Base-by-base conservation (phyloP, 257 asterid species). In the Striga asiatica region DNA sequence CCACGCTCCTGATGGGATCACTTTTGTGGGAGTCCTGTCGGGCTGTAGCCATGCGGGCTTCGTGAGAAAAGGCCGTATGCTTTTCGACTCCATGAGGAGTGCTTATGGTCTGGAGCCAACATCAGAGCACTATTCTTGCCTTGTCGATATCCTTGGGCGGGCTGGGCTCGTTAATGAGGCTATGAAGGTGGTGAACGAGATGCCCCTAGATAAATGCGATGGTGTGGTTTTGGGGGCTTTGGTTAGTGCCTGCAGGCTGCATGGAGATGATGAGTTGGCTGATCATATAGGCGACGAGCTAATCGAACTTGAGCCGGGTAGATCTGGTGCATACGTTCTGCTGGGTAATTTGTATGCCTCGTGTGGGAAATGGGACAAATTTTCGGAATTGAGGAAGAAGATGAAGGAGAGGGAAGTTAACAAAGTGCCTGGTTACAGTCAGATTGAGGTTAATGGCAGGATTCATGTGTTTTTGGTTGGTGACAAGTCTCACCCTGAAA, bases 41-140 rank as follows among this genome's bases (percentile, higher is more conserved):
- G 91, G 84, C 25, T 81, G 91, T 63, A 81, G 85, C 60, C 86
- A 81, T 51, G 70, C 86, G 7, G 91, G 84, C 55, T 74, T 82
- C 38, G 82, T 82, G 50, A 67, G 57, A 69, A 82, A 78, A 68
- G 84, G 88, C 22, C 71, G 41, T 60, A 72, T 66, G 80, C 56
- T 82, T 61, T 82, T 82, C 19, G 74, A 74, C 39, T 74, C 87
- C 52, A 82, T 82, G 19, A 66, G 49, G 27, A 46, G 24, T 52
- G 80, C 76, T 48, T 82, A 74, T 55, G 80, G 72, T 13, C 54
- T 82, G 45, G 82, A 76, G 54, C 76, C 78, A 13, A 65, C 35
- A 20, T 52, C 82, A 0, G 84, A 79, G 67, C 87, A 82, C 61
- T 82, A 76, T 12, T 65, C 77, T 54, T 65, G 76, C 65, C 76